phyloP scores from a whole-genome alignment of 257 asterid genomes.

The Forsythia viridissima region DNA sequence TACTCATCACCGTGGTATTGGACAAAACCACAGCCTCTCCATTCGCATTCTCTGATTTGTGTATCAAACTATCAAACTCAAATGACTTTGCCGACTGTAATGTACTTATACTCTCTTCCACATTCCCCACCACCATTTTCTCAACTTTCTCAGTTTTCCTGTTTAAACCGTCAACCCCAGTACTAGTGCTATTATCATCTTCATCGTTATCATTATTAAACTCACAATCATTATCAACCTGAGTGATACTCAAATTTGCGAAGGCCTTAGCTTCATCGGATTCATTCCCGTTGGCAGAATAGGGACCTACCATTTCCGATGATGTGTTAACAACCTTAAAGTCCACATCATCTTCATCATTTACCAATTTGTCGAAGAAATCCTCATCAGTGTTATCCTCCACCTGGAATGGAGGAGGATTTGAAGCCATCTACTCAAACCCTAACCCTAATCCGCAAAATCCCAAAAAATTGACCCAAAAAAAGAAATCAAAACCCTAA shows the following conservation, averaged over 20 bases:
- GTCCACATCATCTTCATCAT: slow-evolving; percentile 67
- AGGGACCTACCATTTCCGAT: slow-evolving; percentile 28
- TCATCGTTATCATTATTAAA: slow-evolving; percentile 22
- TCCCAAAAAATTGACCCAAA: slow-evolving; percentile 18
- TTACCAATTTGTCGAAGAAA: slow-evolving; percentile 88
- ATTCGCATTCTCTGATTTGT: slow-evolving; percentile 33
- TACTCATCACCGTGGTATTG: slow-evolving; percentile 28
- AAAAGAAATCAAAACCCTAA: slow-evolving; percentile 25
- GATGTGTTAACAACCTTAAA: slow-evolving; percentile 43
- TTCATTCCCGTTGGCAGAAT: slow-evolving; percentile 47
- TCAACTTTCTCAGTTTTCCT: slow-evolving; percentile 30
- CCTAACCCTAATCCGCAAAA: slow-evolving; percentile 31
- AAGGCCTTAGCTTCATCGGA: slow-evolving; percentile 79
- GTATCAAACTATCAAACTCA: slow-evolving; percentile 38
- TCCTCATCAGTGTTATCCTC: slow-evolving; percentile 98
- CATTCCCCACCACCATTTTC: slow-evolving; percentile 26
- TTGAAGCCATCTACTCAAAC: slow-evolving; percentile 75
- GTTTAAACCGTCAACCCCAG: slow-evolving; percentile 26
- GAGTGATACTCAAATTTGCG: slow-evolving; percentile 60
- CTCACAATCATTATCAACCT: slow-evolving; percentile 38
- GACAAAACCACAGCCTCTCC: slow-evolving; percentile 38
- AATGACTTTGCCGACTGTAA: slow-evolving; percentile 39
- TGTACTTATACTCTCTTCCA: slow-evolving; percentile 31
- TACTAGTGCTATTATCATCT: slow-evolving; percentile 13
- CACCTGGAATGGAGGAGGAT: slow-evolving; percentile 93